Evolutionary conservation across 768 basidiomycete species (phyloP), one percentile per base, ranked within the genome.

Genomic region (Butyriboletus loyo): DNA sequence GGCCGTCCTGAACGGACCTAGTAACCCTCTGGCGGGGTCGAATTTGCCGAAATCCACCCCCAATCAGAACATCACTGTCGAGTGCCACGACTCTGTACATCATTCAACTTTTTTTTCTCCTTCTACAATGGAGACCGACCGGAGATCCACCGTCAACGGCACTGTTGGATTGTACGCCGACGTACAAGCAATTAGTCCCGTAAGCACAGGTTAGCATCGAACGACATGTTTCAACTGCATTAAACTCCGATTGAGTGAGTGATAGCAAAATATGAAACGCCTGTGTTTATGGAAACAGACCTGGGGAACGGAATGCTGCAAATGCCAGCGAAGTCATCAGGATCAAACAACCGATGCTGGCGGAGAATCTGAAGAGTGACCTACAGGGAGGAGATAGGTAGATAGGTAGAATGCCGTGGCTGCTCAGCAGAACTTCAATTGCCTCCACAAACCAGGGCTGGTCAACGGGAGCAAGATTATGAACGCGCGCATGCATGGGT

Each of bases 151-250:
- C 49, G 57, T 41, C 34, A 45, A 32, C 30, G 21, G 41, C 22
- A 13, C 22, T 15, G n/a, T 46, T 44, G 43, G 37, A 32, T 6
- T 42, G 35, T 46, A 21, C 10, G 21, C 31, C 56, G 32, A 57
- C 45, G 53, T 40, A 38, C 38, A 5, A 25, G 8, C 21, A 41
- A 58, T 40, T 59, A 35, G 17, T 41, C 17, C 61, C 46, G 35
- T 44, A 47, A 43, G 54, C 46, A 46, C 54, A 50, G 37, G 36
- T 25, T 56, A 52, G 24, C 52, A 36, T 37, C 41, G 55, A 55
- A 34, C 17, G 53, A 64, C 57, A 55, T 53, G 65, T 57, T 68
- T 66, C 55, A 61, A 36, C 59, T 64, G 59, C 59, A 61, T 45
- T 55, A 63, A 54, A 41, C 47, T 55, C 61, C 42, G 54, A 60